Evolutionary conservation across 257 asterid genomes (phyloP).

Genomic region (Asclepias syriaca): DNA sequence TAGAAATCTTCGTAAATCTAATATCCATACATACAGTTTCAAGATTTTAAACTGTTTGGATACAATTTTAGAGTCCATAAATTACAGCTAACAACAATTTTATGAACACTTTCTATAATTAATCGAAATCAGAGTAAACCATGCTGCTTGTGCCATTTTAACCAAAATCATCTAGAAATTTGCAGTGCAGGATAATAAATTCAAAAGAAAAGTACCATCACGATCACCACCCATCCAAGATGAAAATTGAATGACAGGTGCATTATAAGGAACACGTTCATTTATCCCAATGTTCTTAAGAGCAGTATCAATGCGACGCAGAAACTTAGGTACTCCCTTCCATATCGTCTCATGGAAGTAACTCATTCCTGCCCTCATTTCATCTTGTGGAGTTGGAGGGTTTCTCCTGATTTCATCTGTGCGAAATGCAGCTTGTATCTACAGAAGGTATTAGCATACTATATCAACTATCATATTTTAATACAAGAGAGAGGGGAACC

Average conservation of each 20-base stretch:
- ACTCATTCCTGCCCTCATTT: constrained; percentile 99
- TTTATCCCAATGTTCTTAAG: constrained; percentile 87
- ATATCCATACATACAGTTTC: background rate
- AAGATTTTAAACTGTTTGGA: background rate
- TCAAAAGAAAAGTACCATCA: constrained; percentile 50
- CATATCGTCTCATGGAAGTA: constrained; percentile 95
- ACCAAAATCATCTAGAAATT: background rate
- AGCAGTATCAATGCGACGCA: constrained; percentile 93
- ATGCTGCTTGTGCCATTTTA: background rate
- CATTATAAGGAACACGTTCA: constrained; percentile 91
- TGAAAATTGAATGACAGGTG: constrained; percentile 87
- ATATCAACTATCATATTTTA: background rate
- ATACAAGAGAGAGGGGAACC: background rate
- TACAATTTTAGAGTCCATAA: background rate
- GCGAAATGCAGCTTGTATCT: constrained; percentile 98
- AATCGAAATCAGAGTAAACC: background rate
- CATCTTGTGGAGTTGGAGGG: constrained; percentile 98
- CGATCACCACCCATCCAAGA: constrained; percentile 99
- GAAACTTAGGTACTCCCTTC: constrained; percentile 90
- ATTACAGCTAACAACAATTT: background rate
- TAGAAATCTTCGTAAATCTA: background rate
- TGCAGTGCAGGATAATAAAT: background rate
- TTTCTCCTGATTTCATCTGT: constrained; percentile 93
- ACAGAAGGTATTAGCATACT: constrained; percentile 11
- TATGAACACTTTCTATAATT: background rate